Base-by-base conservation (phyloP, 371 early-diverging fungal species). In the Parasitella parasitica region DNA sequence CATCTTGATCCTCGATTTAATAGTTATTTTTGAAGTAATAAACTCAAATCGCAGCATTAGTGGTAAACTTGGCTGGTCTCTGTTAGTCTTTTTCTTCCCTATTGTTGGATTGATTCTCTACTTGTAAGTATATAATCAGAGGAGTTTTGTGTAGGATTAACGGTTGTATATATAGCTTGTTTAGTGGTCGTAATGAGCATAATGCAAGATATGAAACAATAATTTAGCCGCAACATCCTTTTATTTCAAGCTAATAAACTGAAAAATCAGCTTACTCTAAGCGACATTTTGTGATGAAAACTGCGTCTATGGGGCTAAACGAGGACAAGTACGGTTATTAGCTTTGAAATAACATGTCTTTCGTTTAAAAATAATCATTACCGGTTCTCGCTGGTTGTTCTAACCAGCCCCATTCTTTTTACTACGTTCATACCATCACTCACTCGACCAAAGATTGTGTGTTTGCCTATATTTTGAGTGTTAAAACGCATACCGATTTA, bases 391-490 rank as follows among this genome's bases (percentile, higher is more conserved):
- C 64, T 68, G 69, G 89, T 88, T 2, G 86, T 86, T n/a, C 81
- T 79, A 15, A 90, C 89, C 18, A 85, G 66, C 8, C 91, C 89
- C 86, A 90, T 83, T 61, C 88, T 72, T 61, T 88, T 84, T 18
- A 90, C 85, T 6, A 89, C 80, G 49, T 82, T 84, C 78, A 90
- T 85, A 1, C 91, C 91, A 28, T 80, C 70, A 20, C 78, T 80
- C 15, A 89, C 84, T 27, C 91, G 76, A 26, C 89, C 91, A 70
- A 90, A 90, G 56, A 90, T 90, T 6, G 89, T 82, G 55, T 90
- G 91, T 63, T 90, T 87, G 37, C 60, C 60, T 59, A 51, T 27
- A 20, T 27, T 13, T 5, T n/a, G 12, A 11, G 18, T 7, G 1
- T 38, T 43, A 43, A 22, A 43, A 11, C 20, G 22, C 12, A 20